Evolutionary conservation across 2,329 filamentous ascomycete genomes (phyloP), one percentile per base, ranked within the genome.

Genomic region (Xylaria hypoxylon): DNA sequence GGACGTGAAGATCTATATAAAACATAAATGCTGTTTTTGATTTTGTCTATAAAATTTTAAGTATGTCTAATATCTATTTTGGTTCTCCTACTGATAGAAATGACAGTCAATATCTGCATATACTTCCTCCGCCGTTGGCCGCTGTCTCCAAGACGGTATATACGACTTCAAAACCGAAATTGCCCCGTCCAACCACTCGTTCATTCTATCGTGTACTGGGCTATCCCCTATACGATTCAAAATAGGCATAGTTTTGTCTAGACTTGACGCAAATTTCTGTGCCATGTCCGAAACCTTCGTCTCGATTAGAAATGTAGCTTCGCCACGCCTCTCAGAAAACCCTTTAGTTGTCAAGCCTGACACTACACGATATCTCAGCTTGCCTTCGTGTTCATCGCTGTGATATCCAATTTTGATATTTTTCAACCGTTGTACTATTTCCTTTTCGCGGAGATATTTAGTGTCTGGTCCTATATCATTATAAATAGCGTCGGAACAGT

Each of bases 61-160:
- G 38, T 2, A 17, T 13, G 15, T 13, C 8, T n/a, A 15, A 6
- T 15, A 2, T 2, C 17, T 44, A 19, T 17, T 5, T 44, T 17
- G 8, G n/a, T 44, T 19, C 3, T 8, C 40, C n/a, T n/a, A 8
- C 22, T 15, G 2, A 22, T 42, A 28, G 22, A 59, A 59, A 24
- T 33, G 38, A 51, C 60, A 62, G 35, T 48, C 47, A n/a, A 48
- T 13, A 28, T 62, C 60, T 42, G 57, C 51, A n/a, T 62, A 62
- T 15, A 62, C 51, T 50, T 62, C 60, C 50, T 19, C 5, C 13
- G 28, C 42, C 19, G 60, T 50, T 28, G 51, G 60, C 31, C 24
- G 19, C n/a, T 13, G 44, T 22, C 38, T 50, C 17, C 40, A 22
- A 31, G 31, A 22, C 33, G 26, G 1, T 19, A 45, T 38, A 56